Evolutionary conservation across 148 eudicot species (phyloP), one percentile per base, ranked within the genome.

Genomic region (Diospyros kaki): DNA sequence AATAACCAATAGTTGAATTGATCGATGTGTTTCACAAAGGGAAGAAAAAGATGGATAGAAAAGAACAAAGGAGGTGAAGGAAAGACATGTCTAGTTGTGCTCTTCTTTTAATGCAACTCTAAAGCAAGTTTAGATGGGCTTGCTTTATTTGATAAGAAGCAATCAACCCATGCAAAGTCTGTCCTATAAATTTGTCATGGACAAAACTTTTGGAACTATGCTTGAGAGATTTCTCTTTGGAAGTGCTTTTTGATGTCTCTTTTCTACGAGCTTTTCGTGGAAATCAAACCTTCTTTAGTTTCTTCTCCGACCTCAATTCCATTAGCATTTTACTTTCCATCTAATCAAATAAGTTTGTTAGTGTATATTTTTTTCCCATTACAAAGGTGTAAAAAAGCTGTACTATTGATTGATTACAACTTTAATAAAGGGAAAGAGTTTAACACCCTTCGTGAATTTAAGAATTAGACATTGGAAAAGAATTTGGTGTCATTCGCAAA

Each of bases 31-130:
- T 17, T 5, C 56, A 56, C 18, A 56, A 75, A 45, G 45, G 66
- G n/a, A 28, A n/a, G 72, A 54, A 50, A 76, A 69, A 60, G 74
- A 41, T 8, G 15, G 60, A 9, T n/a, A 51, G 51, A 39, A 60
- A 72, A 73, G 65, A 70, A 45, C 38, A 64, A 55, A 71, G 75
- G 64, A 28, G 13, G 68, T 46, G 65, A 64, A 64, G 69, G 44
- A 56, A 72, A 72, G 71, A 66, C 61, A 66, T 28, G 7, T 45
- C 18, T 55, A 65, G 64, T 64, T 77, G 76, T 44, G 72, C 80
- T 78, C 76, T 78, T 63, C 76, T 78, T 78, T 78, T 78, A 72
- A 78, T 39, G 80, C 6, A 65, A 78, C 76, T 78, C 76, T 42
- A 78, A 78, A 78, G 80, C 72, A 71, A 52, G 15, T n/a, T 71